Percentiles rank a stretch among this genome's conserved stretches.
phyloP scores from a whole-genome alignment of 768 basidiomycete species.

The Boletus sp. region DNA sequence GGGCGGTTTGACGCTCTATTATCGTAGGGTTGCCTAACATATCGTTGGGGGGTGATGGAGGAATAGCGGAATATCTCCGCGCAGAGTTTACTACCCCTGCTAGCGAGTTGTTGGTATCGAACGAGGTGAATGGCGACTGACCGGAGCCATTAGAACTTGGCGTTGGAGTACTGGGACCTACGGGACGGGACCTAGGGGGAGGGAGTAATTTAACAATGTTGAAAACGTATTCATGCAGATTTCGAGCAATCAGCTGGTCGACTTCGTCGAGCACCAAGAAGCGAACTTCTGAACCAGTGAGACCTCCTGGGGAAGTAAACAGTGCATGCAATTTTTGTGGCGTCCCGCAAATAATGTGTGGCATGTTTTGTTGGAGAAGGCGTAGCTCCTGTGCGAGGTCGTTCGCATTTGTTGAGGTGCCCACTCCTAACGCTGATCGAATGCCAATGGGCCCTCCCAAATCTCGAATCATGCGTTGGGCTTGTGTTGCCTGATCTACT shows the following conservation, averaged over 20 bases:
- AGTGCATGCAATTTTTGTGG: constrained; percentile 95
- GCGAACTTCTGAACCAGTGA: constrained; percentile 80
- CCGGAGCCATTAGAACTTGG: constrained; percentile 32
- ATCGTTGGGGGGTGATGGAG: constrained; percentile 45
- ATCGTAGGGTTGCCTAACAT: constrained; percentile 30
- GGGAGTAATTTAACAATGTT: constrained; percentile 91
- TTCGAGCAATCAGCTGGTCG: constrained; percentile 96
- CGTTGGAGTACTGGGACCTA: constrained; percentile 35
- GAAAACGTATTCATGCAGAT: constrained; percentile 93
- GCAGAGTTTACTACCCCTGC: constrained; percentile 38
- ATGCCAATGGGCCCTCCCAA: constrained; percentile 92
- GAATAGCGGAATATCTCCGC: constrained; percentile 61
- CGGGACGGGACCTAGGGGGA: constrained; percentile 71
- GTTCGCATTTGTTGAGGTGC: constrained; percentile 59
- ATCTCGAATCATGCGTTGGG: constrained; percentile 92
- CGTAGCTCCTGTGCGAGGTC: constrained; percentile 76
- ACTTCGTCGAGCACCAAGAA: constrained; percentile 97
- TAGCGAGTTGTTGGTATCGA: constrained; percentile 42
- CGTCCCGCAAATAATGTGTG: constrained; percentile 95
- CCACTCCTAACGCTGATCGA: constrained; percentile 85
- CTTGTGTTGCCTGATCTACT: constrained; percentile 97
- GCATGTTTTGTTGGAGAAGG: constrained; percentile 84
- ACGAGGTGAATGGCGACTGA: constrained; percentile 45
- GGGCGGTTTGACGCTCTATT: constrained; percentile 84
- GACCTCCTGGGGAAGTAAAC: constrained; percentile 76